Percentiles rank a stretch among this genome's conserved stretches.
Evolutionary conservation across 495 filamentous ascomycete genomes (phyloP).

Genomic region (Xylaria grammica): DNA sequence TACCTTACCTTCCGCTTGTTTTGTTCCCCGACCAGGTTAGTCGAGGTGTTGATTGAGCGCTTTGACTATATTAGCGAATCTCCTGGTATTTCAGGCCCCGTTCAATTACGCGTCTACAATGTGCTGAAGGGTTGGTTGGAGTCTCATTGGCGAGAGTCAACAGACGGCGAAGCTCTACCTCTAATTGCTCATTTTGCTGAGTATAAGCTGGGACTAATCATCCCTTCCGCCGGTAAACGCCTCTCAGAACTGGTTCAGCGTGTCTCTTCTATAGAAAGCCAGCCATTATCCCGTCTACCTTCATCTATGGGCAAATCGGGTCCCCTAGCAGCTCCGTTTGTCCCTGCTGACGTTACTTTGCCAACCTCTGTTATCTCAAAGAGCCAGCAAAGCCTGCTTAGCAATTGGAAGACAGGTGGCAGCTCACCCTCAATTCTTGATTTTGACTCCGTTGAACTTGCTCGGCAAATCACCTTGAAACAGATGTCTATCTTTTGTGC

Average conservation of each 20-base stretch:
- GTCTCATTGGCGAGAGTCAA: constrained; percentile 87
- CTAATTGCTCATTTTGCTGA: constrained; percentile 81
- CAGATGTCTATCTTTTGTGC: constrained; percentile 92
- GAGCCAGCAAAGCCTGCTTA: constrained; percentile 75
- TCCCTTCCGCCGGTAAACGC: constrained; percentile 80
- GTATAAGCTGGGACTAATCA: constrained; percentile 64
- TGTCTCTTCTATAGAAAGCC: constrained; percentile 75
- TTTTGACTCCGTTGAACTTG: constrained; percentile 91
- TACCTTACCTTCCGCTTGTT: constrained; percentile 98
- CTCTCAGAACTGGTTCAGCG: constrained; percentile 79
- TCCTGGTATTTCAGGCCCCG: constrained; percentile 72
- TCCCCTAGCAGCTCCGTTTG: constrained; percentile 69
- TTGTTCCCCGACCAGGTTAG: constrained; percentile 78
- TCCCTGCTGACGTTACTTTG: constrained; percentile 71
- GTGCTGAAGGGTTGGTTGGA: constrained; percentile 97
- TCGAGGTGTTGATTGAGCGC: constrained; percentile 80
- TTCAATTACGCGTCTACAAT: constrained; percentile 92
- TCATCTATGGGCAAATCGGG: constrained; percentile 89
- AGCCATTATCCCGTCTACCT: constrained; percentile 82
- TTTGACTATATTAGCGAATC: constrained; percentile 90
- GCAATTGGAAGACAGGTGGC: constrained; percentile 75
- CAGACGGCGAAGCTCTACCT: constrained; percentile 74
- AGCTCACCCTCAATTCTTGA: constrained; percentile 78
- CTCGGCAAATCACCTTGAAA: constrained; percentile 91
- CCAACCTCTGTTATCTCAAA: constrained; percentile 73